These are phyloP conservation scores for Candida awuae DNA, from an alignment of 805 yeast genomes.

Conservation along the genomic window DNA sequence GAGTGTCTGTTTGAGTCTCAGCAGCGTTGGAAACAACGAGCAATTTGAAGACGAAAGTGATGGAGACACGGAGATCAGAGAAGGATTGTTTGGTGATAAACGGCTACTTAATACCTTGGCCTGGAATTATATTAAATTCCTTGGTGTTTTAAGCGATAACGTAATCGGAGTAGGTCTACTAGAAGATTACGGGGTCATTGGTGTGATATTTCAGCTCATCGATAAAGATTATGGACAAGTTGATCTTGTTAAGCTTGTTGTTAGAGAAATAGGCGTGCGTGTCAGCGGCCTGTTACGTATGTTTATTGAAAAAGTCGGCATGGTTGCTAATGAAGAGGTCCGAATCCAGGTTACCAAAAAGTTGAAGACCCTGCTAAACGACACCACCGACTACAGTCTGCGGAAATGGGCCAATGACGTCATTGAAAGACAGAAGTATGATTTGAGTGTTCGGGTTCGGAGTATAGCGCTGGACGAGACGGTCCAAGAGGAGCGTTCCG, in stretches of 20 bases:
- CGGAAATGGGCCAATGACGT: slow-evolving; percentile 5
- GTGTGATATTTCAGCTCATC: slow-evolving; percentile 65
- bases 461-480: no score
- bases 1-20: slow-evolving; percentile 30
- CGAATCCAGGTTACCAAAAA: slow-evolving; percentile 1
- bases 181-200: slow-evolving; percentile 79
- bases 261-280: slow-evolving; percentile 55
- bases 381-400: background rate
- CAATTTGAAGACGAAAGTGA: background rate
- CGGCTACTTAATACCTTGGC: slow-evolving; percentile 1
- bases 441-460: background rate
- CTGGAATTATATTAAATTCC: slow-evolving; percentile 41
- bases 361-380: no score
- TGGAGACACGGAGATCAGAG: background rate
- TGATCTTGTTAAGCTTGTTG: slow-evolving; percentile 46
- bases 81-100: slow-evolving; percentile 5
- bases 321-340: background rate
- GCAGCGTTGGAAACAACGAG: no score
- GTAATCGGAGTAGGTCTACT: slow-evolving; percentile 59
- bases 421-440: no score
- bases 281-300: slow-evolving; percentile 55
- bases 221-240: slow-evolving; percentile 17
- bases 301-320: slow-evolving; percentile 31
- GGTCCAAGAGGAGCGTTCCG: no score
- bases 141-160: slow-evolving; percentile 63